Conservation (phyloP, 1,139 yeast genomes). For the Candida neerlandica region DNA sequence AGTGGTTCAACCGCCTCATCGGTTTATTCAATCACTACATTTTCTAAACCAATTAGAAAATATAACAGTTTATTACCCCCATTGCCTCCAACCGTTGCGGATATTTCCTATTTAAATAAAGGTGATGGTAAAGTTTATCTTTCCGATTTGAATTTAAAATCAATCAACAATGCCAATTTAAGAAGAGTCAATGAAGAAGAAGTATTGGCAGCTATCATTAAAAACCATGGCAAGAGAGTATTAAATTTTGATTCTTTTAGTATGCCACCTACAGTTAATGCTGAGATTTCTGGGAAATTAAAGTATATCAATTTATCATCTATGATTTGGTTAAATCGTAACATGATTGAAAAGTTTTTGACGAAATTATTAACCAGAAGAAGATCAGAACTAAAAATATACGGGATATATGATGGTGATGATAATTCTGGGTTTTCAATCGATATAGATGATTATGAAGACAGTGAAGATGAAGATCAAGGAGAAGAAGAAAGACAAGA, state of each 20-base stretch:
- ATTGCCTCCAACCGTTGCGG: slow-evolving; percentile 29
- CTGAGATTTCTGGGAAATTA: slow-evolving; percentile 23
- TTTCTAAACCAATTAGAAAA: slow-evolving; percentile 32
- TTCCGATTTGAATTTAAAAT: slow-evolving; percentile 45
- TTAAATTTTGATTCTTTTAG: slow-evolving; percentile 11
- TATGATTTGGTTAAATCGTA: slow-evolving; percentile 56
- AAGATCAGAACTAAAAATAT: slow-evolving; percentile 10
- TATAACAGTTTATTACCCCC: slow-evolving; percentile 45
- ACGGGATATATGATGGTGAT: slow-evolving; percentile 12
- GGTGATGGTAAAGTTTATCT: slow-evolving; percentile 46
- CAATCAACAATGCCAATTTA: slow-evolving; percentile 37
- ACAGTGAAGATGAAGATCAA: slow-evolving; percentile 9
- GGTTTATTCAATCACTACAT: slow-evolving; percentile 31
- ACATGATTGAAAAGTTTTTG: slow-evolving; percentile 36
- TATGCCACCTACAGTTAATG: slow-evolving; percentile 18
- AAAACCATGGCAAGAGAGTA: slow-evolving; percentile 22
- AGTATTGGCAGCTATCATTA: slow-evolving; percentile 34
- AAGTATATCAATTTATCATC: slow-evolving; percentile 43
- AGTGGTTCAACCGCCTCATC: slow-evolving; percentile 32
- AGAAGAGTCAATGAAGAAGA: slow-evolving; percentile 39
- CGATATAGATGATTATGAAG: slow-evolving; percentile 5
- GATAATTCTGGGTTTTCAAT: slow-evolving; percentile 1
- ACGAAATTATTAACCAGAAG: slow-evolving; percentile 19
- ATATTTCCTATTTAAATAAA: slow-evolving; percentile 29
- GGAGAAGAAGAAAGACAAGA: too few species aligned